Conservation (phyloP, 176 grass and related monocot genomes). For the Raddia distichophylla region DNA sequence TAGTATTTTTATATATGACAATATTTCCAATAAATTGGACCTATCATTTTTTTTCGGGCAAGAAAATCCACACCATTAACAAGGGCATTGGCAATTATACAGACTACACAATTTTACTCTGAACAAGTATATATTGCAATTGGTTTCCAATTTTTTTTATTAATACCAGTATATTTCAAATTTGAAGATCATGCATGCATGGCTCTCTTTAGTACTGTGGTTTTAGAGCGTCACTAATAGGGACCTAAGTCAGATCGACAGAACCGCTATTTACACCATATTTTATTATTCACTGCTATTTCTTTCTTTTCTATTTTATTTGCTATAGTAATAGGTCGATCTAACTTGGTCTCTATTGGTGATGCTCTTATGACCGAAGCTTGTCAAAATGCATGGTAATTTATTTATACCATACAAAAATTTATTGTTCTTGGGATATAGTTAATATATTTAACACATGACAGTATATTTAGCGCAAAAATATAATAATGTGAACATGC, state of each 20-base stretch:
- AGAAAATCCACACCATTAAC: background rate
- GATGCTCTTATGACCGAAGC: no score
- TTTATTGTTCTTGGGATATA: background rate
- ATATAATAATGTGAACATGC: background rate
- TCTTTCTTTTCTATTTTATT: no score
- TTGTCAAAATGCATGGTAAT: background rate
- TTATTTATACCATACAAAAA: background rate
- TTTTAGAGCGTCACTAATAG: background rate
- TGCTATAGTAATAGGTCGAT: no score
- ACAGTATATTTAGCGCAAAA: background rate
- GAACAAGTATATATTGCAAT: background rate
- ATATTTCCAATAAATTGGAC: background rate
- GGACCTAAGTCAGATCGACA: no score
- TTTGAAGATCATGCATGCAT: background rate
- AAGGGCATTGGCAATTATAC: background rate
- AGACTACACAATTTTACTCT: background rate
- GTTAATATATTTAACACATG: no score
- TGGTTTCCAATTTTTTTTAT: background rate
- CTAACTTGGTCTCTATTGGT: no score
- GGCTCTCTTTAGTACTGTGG: background rate
- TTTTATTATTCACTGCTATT: no score
- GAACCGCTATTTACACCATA: no score
- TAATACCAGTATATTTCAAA: background rate
- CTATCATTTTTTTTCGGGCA: background rate
- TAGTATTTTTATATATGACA: background rate